phyloP scores from a whole-genome alignment of 2,329 filamentous ascomycete genomes.

The Golovinomyces cichoracearum region DNA sequence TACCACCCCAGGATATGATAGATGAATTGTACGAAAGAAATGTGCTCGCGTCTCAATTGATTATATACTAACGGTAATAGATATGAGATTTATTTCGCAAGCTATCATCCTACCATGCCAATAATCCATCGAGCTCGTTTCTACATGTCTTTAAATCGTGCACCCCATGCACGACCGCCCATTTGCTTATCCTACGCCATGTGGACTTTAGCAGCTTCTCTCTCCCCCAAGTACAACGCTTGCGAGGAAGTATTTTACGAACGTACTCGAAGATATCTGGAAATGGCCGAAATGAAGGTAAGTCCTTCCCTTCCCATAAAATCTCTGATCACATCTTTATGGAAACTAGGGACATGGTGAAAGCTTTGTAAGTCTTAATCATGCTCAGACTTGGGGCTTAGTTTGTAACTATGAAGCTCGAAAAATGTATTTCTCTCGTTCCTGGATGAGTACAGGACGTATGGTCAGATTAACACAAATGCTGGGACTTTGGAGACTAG shows the following conservation, averaged over 20 bases:
- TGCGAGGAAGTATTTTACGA: slow-evolving; percentile 60
- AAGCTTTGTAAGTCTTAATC: slow-evolving; percentile 47
- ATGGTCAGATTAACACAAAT: slow-evolving; percentile 49
- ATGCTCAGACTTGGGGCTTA: slow-evolving; percentile 58
- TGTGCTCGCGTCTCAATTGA: neutral
- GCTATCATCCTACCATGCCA: slow-evolving; percentile 44
- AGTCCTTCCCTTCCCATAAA: slow-evolving; percentile 3
- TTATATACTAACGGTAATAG: slow-evolving; percentile 20
- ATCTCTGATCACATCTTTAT: neutral
- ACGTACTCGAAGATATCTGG: slow-evolving; percentile 55
- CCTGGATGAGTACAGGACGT: slow-evolving; percentile 56
- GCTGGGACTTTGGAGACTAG: slow-evolving; percentile 60
- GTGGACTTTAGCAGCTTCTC: slow-evolving; percentile 53
- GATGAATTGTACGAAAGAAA: slow-evolving; percentile 43
- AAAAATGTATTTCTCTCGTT: slow-evolving; percentile 58
- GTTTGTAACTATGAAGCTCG: slow-evolving; percentile 60
- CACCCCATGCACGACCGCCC: slow-evolving; percentile 52
- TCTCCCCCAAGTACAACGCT: slow-evolving; percentile 43
- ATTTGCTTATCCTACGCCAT: slow-evolving; percentile 66
- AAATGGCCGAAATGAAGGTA: slow-evolving; percentile 60
- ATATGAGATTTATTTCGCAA: slow-evolving; percentile 49
- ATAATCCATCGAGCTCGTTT: slow-evolving; percentile 59
- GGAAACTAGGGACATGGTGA: slow-evolving; percentile 40
- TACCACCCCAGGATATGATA: slow-evolving; percentile 54
- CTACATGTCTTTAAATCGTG: slow-evolving; percentile 42